These are phyloP conservation scores for Penicillium psychrofluorescens DNA, from an alignment of 495 filamentous ascomycete species.

Conservation along the genomic window DNA sequence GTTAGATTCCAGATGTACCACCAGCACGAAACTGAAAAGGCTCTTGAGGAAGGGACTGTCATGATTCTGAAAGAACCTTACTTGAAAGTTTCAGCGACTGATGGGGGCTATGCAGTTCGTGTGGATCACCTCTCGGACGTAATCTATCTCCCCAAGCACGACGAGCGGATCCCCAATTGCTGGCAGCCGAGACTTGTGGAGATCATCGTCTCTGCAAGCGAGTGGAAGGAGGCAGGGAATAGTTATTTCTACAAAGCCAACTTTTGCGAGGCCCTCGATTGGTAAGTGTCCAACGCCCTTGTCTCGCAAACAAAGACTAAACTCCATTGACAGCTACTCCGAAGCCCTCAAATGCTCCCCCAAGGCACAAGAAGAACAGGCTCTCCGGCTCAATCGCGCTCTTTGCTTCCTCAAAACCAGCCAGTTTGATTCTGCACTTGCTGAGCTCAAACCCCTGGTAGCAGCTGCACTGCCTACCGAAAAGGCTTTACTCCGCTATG, in stretches of 20 bases:
- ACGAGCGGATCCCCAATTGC: constrained; percentile 22
- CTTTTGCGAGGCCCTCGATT: constrained; percentile 15
- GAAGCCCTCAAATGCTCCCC: constrained; percentile 13
- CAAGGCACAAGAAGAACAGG: constrained; percentile 7
- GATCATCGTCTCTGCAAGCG: constrained; percentile 13
- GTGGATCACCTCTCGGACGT: constrained; percentile 49
- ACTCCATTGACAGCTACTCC: constrained; percentile 14
- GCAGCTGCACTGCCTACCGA: constrained; percentile 19
- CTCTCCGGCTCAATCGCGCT: constrained; percentile 35
- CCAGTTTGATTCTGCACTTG: constrained; percentile 40
- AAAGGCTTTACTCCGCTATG: constrained; percentile 40
- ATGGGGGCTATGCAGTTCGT: constrained; percentile 34
- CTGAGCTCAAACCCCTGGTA: constrained; percentile 30
- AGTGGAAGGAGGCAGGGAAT: constrained; percentile 38
- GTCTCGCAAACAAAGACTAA: constrained; percentile 4
- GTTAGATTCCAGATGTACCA: constrained; percentile 42
- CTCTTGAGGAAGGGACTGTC: constrained; percentile 22
- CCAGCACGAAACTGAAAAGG: constrained; percentile 20
- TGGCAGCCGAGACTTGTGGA: constrained; percentile 22
- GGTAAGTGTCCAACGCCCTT: constrained; percentile 9
- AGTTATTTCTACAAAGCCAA: constrained; percentile 12
- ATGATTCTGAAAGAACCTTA: constrained; percentile 48
- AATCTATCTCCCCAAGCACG: constrained; percentile 19
- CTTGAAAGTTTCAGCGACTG: constrained; percentile 24
- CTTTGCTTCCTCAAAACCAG: constrained; percentile 35